These are phyloP conservation scores for Eudorina sp. DNA, from an alignment of 139 green algal genomes.

Conservation along the genomic window DNA sequence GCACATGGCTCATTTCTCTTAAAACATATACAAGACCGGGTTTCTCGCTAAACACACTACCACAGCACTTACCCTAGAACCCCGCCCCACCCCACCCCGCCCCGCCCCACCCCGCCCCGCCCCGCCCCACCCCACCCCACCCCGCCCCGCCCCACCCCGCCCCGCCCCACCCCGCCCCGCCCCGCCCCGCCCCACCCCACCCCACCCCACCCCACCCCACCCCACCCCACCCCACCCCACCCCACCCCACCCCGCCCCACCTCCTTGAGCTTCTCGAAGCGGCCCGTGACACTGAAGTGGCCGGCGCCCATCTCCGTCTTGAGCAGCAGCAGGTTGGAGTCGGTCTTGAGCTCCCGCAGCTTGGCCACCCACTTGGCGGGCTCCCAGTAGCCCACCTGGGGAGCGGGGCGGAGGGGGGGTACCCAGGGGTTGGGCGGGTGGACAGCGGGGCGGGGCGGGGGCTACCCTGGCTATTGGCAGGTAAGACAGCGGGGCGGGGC, in stretches of 20 bases:
- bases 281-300: constrained; percentile 84
- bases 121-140: not conserved
- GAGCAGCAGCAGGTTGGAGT: constrained; percentile 76
- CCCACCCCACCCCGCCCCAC: constrained; percentile 13
- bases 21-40: too few relatives aligned
- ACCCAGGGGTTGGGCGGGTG: too few relatives aligned
- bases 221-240: not conserved
- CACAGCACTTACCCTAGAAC: too few relatives aligned
- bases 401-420: not conserved
- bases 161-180: constrained; percentile 26
- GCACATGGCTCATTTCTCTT: too few relatives aligned
- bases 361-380: constrained; percentile 90
- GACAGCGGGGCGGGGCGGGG: too few relatives aligned
- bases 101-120: not conserved
- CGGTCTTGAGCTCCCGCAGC: constrained; percentile 72
- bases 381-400: constrained; percentile 74
- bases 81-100: not conserved
- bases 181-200: constrained; percentile 20
- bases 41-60: too few relatives aligned
- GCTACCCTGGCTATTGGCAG: too few relatives aligned
- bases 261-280: constrained; percentile 78
- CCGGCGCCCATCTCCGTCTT: constrained; percentile 78
- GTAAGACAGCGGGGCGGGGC: too few relatives aligned
- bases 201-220: not conserved
- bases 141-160: not conserved